Evolutionary conservation across 169 alveolate genomes (phyloP), one percentile per base, ranked within the genome.

Genomic region (Ichthyophthirius multifiliis): DNA sequence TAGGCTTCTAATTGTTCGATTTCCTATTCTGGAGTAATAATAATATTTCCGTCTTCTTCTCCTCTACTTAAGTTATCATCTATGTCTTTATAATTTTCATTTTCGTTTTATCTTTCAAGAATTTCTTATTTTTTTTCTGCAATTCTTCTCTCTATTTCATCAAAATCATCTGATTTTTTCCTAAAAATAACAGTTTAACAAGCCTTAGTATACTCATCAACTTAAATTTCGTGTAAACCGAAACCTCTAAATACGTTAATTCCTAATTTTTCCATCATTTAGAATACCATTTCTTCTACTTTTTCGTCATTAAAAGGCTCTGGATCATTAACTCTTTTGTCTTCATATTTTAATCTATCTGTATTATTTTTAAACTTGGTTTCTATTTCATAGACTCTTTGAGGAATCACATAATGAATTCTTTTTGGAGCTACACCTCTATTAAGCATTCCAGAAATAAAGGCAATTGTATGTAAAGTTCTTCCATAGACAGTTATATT

Each of bases 401-500:
- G 93, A 10, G 96, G 97, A 27, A 91, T 87, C 1, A 92, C 93
- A 27, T 92, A 83, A 44, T 83, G 75, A 31, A 94, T 91, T 73
- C 93, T 88, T 31, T 87, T 85, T 6, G 96, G 93, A 34, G 84
- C 82, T 37, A 94, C 90, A 7, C 94, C 93, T 79, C 95, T 86
- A 31, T 84, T 62, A 10, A 94, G 10, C 43, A 94, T 76, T 31
- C 97, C 97, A 84, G 90, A 89, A 27, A 94, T 85, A 63, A 91
- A 84, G 43, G 91, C 77, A 31, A 90, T 85, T 7, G 94, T 85
- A 65, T 92, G 87, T 16, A 94, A 74, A 41, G 94, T 91, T 74
- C 93, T 85, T n/a, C 97, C 97, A 74, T 92, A 94, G 32, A 94
- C 67, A 5, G 92, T 90, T 43, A 89, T 62, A 45, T 92, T 87